Evolutionary conservation across 2,329 filamentous ascomycete genomes (phyloP), one percentile per base, ranked within the genome.

Genomic region (Ampelomyces quisqualis): DNA sequence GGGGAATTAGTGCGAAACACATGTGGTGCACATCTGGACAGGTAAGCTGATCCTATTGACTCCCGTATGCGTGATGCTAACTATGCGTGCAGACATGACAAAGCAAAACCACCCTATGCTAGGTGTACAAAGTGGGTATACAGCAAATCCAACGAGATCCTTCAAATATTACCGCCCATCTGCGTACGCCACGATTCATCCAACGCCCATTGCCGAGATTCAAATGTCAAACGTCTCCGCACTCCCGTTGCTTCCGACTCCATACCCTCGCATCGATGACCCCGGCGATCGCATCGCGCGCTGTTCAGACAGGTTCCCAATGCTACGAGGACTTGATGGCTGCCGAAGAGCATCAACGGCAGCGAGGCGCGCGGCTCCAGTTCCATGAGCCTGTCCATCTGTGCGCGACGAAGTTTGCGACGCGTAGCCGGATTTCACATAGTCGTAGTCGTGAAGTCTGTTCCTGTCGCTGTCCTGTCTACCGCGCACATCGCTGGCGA

Each of bases 401-500:
- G 34, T 35, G 20, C n/a, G 30, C 9, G 46, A 39, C 4, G 40
- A 31, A 2, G 29, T 27, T 1, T 27, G 37, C 5, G 39, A 23
- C 8, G 41, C 31, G 17, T 23, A 40, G n/a, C 23, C 27, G n/a
- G 30, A 37, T 10, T 35, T 21, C 6, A 43, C 29, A 11, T 47
- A 39, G n/a, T 51, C 47, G n/a, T 47, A 35, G 9, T 47, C 42
- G 8, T 47, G 40, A 31, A 47, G 3, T 17, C 19, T 45, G 26
- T 18, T 41, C 13, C 28, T 39, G 13, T 22, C 28, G 34, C 29
- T 35, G 20, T 22, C 13, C 21, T n/a, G 48, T 18, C 34, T 45
- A 24, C 22, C 46, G n/a, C 60, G 46, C 27, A 65, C 44, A 15
- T 65, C 56, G 11, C 36, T 53, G 1, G 61, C 30, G 5, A 68